A percentile compares a stretch with the other conserved stretches of the same genome.
Evolutionary conservation across 2,329 filamentous ascomycete species (phyloP).

Genomic region (Hypoxylon sp.): DNA sequence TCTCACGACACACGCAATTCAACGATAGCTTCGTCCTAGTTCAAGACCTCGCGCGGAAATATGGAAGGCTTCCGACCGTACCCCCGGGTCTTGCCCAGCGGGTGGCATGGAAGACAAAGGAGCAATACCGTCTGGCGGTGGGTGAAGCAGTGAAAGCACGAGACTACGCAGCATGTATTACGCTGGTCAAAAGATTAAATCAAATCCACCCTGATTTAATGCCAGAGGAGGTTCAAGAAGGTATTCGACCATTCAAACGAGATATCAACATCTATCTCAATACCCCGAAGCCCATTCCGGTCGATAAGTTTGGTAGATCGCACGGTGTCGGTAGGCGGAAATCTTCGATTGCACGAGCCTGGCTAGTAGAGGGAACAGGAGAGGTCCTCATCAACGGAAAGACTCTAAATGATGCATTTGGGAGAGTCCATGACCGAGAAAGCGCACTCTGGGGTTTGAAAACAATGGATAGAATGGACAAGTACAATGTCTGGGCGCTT

Average conservation of each 20-base stretch:
- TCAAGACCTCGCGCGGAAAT: conserved; percentile 78
- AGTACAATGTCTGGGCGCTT: conserved; percentile 95
- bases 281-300: conserved; percentile 70
- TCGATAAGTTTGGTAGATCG: conserved; percentile 85
- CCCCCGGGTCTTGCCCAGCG: conserved; percentile 76
- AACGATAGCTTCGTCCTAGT: conserved; percentile 86
- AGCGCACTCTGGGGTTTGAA: conserved; percentile 94
- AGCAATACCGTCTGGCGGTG: conserved; percentile 79
- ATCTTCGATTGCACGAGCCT: conserved; percentile 86
- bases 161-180: conserved; percentile 83
- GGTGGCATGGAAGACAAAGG: conserved; percentile 84
- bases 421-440: conserved; percentile 91
- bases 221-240: conserved; percentile 76
- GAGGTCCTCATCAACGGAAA: conserved; percentile 93
- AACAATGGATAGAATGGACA: conserved; percentile 85
- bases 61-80: conserved; percentile 80
- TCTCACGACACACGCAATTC: conserved; percentile 87
- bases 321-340: conserved; percentile 89
- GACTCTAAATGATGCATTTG: conserved; percentile 85
- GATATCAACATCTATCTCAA: conserved; percentile 80
- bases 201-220: conserved; percentile 85
- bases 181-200: conserved; percentile 84
- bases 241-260: conserved; percentile 80
- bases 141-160: conserved; percentile 82
- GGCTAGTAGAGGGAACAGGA: conserved; percentile 92